Evolutionary conservation across 140 eudicot species (phyloP).

Genomic region (Senecio squalidus): DNA sequence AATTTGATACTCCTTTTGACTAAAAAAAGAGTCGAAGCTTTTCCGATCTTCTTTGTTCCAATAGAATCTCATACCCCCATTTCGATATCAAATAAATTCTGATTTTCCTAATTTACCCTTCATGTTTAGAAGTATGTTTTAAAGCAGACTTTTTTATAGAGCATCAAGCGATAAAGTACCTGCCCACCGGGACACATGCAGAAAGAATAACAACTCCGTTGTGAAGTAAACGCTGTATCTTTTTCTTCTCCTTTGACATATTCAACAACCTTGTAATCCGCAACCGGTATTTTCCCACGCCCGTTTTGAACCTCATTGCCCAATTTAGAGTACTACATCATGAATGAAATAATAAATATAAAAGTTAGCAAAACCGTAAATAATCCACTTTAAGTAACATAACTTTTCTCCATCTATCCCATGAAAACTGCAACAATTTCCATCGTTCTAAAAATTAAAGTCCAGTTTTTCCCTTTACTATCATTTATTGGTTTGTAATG

Average conservation of each 20-base stretch:
- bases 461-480: neutral
- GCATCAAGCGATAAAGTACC: no score
- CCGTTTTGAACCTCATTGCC: slow-evolving; percentile 75
- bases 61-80: no score
- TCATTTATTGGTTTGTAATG: no score
- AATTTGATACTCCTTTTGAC: no score
- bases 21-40: no score
- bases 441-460: neutral
- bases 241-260: slow-evolving; percentile 40
- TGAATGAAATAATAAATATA: neutral
- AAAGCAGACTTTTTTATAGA: neutral
- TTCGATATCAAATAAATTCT: no score
- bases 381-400: neutral
- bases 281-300: slow-evolving; percentile 93
- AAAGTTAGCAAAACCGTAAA: neutral
- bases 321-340: slow-evolving; percentile 67
- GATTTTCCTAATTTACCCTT: no score
- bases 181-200: slow-evolving; percentile 99
- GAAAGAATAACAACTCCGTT: slow-evolving; percentile 82
- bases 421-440: neutral
- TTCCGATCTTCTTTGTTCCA: no score
- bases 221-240: slow-evolving; percentile 13
- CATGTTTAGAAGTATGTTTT: no score
- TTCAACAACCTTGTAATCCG: slow-evolving; percentile 85
- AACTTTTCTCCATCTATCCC: neutral